A percentile compares a stretch with the other conserved stretches of the same genome.
Evolutionary conservation across 331 rosid species (phyloP).

Genomic region (Phaseolus coccineus): DNA sequence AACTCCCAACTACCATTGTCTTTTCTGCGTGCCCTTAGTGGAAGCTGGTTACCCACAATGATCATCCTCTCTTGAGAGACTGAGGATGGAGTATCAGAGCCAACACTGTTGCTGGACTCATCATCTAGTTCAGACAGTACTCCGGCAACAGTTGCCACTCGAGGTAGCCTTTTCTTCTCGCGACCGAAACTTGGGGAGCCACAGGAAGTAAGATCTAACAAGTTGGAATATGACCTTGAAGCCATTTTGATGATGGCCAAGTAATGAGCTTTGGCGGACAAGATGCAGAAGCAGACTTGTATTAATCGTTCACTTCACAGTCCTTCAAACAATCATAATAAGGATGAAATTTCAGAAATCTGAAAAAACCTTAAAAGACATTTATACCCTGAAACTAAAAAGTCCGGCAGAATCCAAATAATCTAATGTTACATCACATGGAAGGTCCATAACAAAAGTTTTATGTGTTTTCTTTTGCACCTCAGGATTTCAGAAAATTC

Average conservation of each 20-base stretch:
- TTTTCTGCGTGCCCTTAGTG: constrained; percentile 59
- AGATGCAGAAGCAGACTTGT: constrained; percentile 40
- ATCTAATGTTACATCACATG: constrained; percentile 22
- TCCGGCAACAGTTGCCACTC: constrained; percentile 91
- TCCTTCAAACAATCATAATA: constrained; percentile 50
- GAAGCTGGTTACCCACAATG: constrained; percentile 94
- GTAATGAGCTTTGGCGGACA: not conserved
- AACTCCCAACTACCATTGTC: constrained; percentile 75
- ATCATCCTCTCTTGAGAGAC: constrained; percentile 84
- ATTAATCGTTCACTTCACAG: constrained; percentile 36
- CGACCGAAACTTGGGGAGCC: constrained; percentile 70
- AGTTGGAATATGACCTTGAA: constrained; percentile 94
- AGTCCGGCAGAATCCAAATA: constrained; percentile 14
- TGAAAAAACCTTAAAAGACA: constrained; percentile 32
- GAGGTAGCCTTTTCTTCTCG: constrained; percentile 84
- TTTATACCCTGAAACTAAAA: constrained; percentile 5
- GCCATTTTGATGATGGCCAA: constrained; percentile 58
- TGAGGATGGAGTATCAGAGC: constrained; percentile 91
- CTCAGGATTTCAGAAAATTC: constrained; percentile 23
- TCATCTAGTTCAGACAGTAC: constrained; percentile 90
- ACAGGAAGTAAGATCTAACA: constrained; percentile 88
- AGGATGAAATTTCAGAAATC: constrained; percentile 44
- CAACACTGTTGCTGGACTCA: constrained; percentile 65
- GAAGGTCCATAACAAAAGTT: constrained; percentile 27
- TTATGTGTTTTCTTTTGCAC: not conserved